Conservation (phyloP, 1,284 basidiomycete species). For the Coniferiporia sulphurascens region DNA sequence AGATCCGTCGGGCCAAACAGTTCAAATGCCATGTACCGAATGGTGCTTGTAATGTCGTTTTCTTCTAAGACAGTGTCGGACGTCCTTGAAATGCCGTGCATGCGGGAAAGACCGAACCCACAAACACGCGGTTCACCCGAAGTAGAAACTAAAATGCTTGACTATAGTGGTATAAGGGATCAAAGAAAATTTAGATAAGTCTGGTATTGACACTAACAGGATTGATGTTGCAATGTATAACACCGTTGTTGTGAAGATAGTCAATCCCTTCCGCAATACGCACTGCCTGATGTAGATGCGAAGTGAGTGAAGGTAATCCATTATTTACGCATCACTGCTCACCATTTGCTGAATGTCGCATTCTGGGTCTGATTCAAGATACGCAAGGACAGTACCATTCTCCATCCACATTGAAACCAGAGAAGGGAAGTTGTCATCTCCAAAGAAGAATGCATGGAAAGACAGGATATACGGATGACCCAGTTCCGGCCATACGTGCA, state of each 20-base stretch:
- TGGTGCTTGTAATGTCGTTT: neutral
- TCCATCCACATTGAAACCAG: neutral
- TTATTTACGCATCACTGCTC: neutral
- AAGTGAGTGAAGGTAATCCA: neutral
- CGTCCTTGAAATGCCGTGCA: neutral
- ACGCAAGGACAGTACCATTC: neutral
- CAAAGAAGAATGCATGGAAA: neutral
- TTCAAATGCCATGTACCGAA: neutral
- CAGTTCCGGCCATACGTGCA: neutral
- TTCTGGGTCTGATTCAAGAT: neutral
- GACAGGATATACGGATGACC: neutral
- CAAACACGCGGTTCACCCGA: neutral
- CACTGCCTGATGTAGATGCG: neutral
- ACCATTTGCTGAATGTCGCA: neutral
- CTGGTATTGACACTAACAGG: neutral
- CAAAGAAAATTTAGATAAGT: neutral
- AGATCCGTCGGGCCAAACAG: neutral
- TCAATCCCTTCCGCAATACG: neutral
- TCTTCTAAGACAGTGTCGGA: neutral
- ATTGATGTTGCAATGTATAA: neutral
- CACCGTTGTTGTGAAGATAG: neutral
- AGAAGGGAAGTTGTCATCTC: neutral
- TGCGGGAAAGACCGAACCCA: neutral
- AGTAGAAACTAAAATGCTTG: neutral
- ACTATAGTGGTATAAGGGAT: neutral